Percentiles rank a stretch among this genome's conserved stretches.
Conservation (phyloP, 1,284 basidiomycete species). For the Malassezia nana region DNA sequence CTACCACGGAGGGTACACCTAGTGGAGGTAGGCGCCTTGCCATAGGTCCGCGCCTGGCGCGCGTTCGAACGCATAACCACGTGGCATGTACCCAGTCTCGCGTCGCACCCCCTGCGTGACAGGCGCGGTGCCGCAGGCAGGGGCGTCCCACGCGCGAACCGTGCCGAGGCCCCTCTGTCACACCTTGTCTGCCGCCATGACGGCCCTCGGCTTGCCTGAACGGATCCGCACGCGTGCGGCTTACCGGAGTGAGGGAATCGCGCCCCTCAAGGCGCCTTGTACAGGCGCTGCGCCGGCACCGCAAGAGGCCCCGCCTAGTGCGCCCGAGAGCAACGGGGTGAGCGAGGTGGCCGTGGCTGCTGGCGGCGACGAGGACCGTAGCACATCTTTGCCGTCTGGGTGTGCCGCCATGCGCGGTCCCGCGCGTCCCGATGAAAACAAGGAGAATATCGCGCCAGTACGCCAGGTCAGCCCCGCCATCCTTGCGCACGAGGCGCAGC, state of each 20-base stretch:
- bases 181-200: neutral
- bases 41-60: neutral
- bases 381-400: conserved; percentile 11
- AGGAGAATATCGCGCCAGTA: conserved; percentile 45
- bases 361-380: neutral
- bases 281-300: neutral
- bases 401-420: neutral
- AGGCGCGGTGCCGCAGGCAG: neutral
- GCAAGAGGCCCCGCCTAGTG: neutral
- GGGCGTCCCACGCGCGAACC: too few relatives aligned
- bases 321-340: neutral
- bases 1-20: conserved; percentile 14
- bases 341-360: neutral
- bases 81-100: neutral
- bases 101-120: neutral
- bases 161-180: too few relatives aligned
- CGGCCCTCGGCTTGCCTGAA: neutral
- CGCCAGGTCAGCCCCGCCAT: conserved; percentile 22
- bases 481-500: conserved; percentile 21
- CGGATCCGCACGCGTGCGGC: neutral
- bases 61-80: conserved; percentile 1
- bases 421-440: conserved; percentile 36
- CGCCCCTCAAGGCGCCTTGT: neutral
- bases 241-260: neutral
- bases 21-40: neutral